Evolutionary conservation across 495 filamentous ascomycete genomes (phyloP).

Genomic region (Neurospora sp.): DNA sequence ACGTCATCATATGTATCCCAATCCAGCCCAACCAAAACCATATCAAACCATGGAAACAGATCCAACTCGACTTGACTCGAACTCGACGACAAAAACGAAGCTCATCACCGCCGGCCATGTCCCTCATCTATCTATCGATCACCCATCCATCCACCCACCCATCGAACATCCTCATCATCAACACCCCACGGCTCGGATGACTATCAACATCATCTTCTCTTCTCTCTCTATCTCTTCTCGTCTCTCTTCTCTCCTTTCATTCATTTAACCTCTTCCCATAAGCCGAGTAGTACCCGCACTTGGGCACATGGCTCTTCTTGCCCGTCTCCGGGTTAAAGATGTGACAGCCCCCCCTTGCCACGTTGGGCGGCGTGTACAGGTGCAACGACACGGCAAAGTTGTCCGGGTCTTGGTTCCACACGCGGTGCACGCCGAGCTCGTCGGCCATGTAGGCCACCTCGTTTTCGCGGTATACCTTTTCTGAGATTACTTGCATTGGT

Average conservation of each 20-base stretch:
- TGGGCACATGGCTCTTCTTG: constrained; percentile 56
- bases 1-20: not conserved
- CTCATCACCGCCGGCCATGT: not conserved
- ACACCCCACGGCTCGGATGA: not conserved
- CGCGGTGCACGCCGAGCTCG: constrained; percentile 67
- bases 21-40: not conserved
- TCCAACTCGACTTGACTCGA: not conserved
- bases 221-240: not conserved
- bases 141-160: not conserved
- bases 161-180: not conserved
- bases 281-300: constrained; percentile 52
- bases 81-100: not conserved
- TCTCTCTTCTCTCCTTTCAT: constrained; percentile 2
- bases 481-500: constrained; percentile 36
- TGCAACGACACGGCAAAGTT: constrained; percentile 73
- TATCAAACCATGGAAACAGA: not conserved
- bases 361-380: constrained; percentile 85
- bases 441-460: constrained; percentile 27
- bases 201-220: too few relatives aligned
- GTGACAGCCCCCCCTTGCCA: constrained; percentile 60
- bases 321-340: constrained; percentile 65
- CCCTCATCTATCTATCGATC: not conserved
- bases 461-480: constrained; percentile 45
- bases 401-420: constrained; percentile 64
- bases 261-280: constrained; percentile 35